phyloP scores from a whole-genome alignment of 192 early-diverging fungal genomes.

The Haplosporangium gracile region DNA sequence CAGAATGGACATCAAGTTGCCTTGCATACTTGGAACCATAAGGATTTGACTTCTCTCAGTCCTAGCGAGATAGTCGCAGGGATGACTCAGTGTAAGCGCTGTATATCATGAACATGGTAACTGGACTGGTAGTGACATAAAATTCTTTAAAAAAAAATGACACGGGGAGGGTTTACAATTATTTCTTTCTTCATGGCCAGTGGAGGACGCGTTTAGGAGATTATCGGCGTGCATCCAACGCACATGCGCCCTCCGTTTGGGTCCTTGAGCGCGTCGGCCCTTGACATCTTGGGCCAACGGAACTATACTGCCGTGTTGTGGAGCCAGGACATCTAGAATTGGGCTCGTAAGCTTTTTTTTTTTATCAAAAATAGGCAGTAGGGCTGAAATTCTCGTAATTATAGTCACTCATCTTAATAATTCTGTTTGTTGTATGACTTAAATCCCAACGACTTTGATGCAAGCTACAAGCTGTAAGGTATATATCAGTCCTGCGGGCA shows the following conservation, averaged over 20 bases:
- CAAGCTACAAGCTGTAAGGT: constrained; percentile 4
- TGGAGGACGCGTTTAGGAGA: constrained; percentile 16
- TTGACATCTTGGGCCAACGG: constrained; percentile 10
- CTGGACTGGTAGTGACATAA: neutral
- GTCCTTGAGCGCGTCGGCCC: neutral
- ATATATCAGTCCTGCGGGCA: too few species aligned
- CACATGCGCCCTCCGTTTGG: constrained; percentile 16
- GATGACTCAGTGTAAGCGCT: constrained; percentile 22
- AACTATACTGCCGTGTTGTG: constrained; percentile 15
- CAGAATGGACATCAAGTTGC: constrained; percentile 71
- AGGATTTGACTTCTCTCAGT: constrained; percentile 29
- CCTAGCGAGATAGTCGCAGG: neutral
- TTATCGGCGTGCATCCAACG: constrained; percentile 13
- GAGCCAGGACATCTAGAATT: constrained; percentile 7
- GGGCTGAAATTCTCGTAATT: too few species aligned
- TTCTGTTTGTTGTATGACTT: neutral
- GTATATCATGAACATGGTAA: too few species aligned
- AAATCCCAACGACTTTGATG: constrained; percentile 6
- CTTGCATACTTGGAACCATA: constrained; percentile 61
- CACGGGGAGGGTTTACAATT: neutral
- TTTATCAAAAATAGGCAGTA: neutral
- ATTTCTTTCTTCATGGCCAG: neutral
- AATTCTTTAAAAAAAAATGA: too few species aligned
- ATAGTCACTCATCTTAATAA: too few species aligned
- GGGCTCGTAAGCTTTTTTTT: constrained; percentile 13